Evolutionary conservation across 768 basidiomycete species (phyloP).

Genomic region (Daedalea quercina): DNA sequence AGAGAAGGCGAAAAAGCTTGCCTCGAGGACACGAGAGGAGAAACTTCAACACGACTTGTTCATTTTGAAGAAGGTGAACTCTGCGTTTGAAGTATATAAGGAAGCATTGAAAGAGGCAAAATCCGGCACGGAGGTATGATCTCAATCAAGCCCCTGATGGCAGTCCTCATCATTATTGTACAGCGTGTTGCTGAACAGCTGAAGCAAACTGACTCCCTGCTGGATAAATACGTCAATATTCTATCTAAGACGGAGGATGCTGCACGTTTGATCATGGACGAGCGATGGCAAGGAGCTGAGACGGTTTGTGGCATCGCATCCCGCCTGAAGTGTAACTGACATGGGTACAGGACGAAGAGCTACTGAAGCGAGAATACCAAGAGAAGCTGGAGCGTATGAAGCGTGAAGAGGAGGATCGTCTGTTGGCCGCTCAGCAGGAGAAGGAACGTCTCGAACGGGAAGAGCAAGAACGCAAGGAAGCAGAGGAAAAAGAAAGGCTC

Average conservation of each 20-base stretch:
- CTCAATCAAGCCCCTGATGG: neutral
- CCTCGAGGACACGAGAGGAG: constrained; percentile 49
- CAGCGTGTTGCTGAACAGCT: constrained; percentile 60
- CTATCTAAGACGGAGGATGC: constrained; percentile 65
- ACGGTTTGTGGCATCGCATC: constrained; percentile 38
- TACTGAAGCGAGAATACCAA: constrained; percentile 37
- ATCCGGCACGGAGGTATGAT: constrained; percentile 62
- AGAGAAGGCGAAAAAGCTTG: constrained; percentile 19
- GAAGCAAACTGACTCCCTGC: constrained; percentile 62
- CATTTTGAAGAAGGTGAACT: constrained; percentile 66
- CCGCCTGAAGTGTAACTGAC: neutral
- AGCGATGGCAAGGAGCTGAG: constrained; percentile 70
- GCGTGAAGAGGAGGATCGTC: constrained; percentile 29
- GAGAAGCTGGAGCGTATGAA: constrained; percentile 32
- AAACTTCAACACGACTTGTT: constrained; percentile 70
- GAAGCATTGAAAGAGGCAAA: constrained; percentile 59
- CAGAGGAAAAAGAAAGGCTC: constrained; percentile 33
- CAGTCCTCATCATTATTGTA: neutral
- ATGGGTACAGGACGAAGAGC: constrained; percentile 50
- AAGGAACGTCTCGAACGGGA: constrained; percentile 45
- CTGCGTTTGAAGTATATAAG: constrained; percentile 60
- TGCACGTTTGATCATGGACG: constrained; percentile 66
- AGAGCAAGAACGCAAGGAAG: constrained; percentile 38
- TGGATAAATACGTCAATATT: constrained; percentile 70
- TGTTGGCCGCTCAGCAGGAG: constrained; percentile 26